A percentile compares a stretch with the other conserved stretches of the same genome.
phyloP scores from a whole-genome alignment of 805 yeast species.

The Tetrapisispora phaffii region DNA sequence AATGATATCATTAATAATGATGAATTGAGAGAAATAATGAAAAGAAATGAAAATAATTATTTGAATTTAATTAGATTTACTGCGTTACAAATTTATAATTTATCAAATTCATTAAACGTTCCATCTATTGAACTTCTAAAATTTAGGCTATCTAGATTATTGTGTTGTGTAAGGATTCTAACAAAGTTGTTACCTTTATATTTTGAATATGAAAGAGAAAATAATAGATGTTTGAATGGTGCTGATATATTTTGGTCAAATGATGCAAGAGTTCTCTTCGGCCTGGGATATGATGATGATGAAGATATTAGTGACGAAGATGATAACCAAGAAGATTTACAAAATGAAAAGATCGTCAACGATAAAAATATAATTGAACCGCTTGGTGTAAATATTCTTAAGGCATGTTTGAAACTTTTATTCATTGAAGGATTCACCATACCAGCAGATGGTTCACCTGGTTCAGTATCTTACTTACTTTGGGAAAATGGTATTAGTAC shows the following conservation, averaged over 20 bases:
- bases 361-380: constrained; percentile 14
- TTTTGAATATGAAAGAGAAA: constrained; percentile 39
- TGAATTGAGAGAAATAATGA: constrained; percentile 39
- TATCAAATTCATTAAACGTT: constrained; percentile 13
- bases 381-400: constrained; percentile 28
- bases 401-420: constrained; percentile 18
- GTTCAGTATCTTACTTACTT: constrained; percentile 20
- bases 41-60: constrained; percentile 37
- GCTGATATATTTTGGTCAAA: constrained; percentile 17
- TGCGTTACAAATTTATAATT: constrained; percentile 27
- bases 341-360: background rate
- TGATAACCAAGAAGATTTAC: background rate
- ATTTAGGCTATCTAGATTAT: constrained; percentile 26
- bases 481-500: constrained; percentile 82
- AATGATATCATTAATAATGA: constrained; percentile 42
- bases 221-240: constrained; percentile 23
- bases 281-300: background rate
- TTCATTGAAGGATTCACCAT: constrained; percentile 26
- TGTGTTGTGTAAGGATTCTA: constrained; percentile 56
- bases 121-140: constrained; percentile 5
- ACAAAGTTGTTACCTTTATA: constrained; percentile 57
- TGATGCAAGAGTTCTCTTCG: constrained; percentile 4
- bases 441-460: constrained; percentile 14
- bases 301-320: constrained; percentile 1
- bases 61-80: constrained; percentile 39